These are phyloP conservation scores for Tuber magnatum DNA, from an alignment of 495 filamentous ascomycete species.

Conservation along the genomic window DNA sequence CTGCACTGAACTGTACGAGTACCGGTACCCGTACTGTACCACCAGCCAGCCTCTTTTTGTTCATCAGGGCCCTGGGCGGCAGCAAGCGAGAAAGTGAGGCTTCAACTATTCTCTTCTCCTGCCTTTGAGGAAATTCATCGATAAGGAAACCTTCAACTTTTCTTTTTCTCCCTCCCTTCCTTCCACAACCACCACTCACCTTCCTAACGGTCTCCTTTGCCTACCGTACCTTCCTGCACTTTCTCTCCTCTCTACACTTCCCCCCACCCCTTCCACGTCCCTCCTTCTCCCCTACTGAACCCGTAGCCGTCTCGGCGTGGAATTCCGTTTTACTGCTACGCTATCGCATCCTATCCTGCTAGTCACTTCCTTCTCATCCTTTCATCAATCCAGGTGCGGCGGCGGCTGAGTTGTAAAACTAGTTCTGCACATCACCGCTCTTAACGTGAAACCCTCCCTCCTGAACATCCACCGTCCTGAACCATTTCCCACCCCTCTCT, in stretches of 20 bases:
- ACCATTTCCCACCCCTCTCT: conserved; percentile 21
- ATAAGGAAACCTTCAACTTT: not conserved
- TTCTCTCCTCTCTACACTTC: not conserved
- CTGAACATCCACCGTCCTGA: conserved; percentile 13
- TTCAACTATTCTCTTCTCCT: not conserved
- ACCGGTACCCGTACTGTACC: too few relatives aligned
- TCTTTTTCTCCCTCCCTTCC: not conserved
- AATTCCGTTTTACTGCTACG: not conserved
- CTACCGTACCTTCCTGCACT: not conserved
- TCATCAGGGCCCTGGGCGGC: not conserved
- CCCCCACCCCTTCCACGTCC: not conserved
- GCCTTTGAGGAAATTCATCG: not conserved
- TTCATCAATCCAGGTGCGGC: conserved; percentile 1
- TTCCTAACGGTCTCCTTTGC: not conserved
- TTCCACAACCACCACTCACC: not conserved
- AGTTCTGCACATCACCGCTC: conserved; percentile 33
- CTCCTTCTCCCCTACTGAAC: not conserved
- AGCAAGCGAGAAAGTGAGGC: not conserved
- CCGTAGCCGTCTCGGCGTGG: not conserved
- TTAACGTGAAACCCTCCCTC: conserved; percentile 36
- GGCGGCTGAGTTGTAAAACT: conserved; percentile 28
- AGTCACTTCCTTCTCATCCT: not conserved
- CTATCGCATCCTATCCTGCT: not conserved
- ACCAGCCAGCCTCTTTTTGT: not conserved
- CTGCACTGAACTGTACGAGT: not conserved